Evolutionary conservation across 306 rosid genomes (phyloP).

Genomic region (Sicyos edulis): DNA sequence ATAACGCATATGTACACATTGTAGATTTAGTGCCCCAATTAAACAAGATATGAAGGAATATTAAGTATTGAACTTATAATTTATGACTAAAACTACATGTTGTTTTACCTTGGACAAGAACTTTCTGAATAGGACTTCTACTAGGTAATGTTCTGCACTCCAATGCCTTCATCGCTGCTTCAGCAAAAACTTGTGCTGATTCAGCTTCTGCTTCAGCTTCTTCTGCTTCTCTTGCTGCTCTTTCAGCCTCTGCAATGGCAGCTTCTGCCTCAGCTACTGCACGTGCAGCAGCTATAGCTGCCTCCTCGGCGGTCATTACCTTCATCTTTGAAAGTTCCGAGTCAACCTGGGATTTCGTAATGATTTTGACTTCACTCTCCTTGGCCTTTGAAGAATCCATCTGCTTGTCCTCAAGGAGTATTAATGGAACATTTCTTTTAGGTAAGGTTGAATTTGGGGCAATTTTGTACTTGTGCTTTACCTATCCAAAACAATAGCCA

Average conservation of each 20-base stretch:
- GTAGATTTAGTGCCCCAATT: neutral
- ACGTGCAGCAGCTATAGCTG: constrained; percentile 76
- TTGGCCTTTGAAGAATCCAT: constrained; percentile 48
- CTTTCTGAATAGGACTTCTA: constrained; percentile 17
- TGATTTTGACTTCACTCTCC: constrained; percentile 41
- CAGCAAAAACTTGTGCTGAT: constrained; percentile 83
- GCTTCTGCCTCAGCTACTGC: constrained; percentile 94
- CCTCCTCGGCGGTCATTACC: constrained; percentile 81
- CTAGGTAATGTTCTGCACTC: constrained; percentile 50
- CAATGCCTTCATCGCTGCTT: constrained; percentile 80
- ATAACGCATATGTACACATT: neutral
- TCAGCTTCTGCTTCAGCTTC: constrained; percentile 90
- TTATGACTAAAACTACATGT: neutral
- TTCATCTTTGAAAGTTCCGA: constrained; percentile 63
- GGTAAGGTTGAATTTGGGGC: constrained; percentile 38
- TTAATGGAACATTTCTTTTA: constrained; percentile 55
- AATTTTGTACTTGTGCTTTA: constrained; percentile 70
- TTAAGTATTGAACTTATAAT: neutral
- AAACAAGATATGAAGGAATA: neutral
- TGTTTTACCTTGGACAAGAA: constrained; percentile 17
- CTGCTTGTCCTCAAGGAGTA: constrained; percentile 45
- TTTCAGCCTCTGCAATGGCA: constrained; percentile 85
- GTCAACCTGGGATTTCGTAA: constrained; percentile 63
- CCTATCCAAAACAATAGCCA: constrained; percentile 39
- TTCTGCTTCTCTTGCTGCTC: constrained; percentile 90